These are phyloP conservation scores for Euphorbia celastroides DNA, from an alignment of 441 rosid genomes.

Conservation along the genomic window DNA sequence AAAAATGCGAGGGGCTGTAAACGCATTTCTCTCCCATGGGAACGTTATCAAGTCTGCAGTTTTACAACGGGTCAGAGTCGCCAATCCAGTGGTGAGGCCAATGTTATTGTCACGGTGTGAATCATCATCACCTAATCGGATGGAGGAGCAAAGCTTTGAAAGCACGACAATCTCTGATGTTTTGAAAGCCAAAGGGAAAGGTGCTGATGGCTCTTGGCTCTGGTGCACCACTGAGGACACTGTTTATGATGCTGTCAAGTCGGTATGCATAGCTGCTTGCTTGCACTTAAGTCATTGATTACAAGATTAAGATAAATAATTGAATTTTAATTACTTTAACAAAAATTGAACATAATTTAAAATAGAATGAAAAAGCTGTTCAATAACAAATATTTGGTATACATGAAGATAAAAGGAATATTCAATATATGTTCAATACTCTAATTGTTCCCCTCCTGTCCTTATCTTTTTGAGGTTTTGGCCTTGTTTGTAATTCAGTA, in stretches of 20 bases:
- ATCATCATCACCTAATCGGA: slow-evolving; percentile 53
- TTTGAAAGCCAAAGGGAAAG: slow-evolving; percentile 71
- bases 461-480: neutral
- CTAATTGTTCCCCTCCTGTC: too few species aligned
- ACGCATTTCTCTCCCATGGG: slow-evolving; percentile 43
- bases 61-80: slow-evolving; percentile 53
- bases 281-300: too few species aligned
- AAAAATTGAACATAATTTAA: too few species aligned
- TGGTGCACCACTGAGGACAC: slow-evolving; percentile 92
- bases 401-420: too few species aligned
- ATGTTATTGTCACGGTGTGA: slow-evolving; percentile 43
- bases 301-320: too few species aligned
- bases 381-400: too few species aligned
- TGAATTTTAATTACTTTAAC: too few species aligned
- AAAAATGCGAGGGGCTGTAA: slow-evolving; percentile 62
- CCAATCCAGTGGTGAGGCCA: slow-evolving; percentile 49
- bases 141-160: slow-evolving; percentile 89
- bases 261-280: slow-evolving; percentile 39
- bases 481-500: slow-evolving; percentile 1
- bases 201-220: slow-evolving; percentile 96
- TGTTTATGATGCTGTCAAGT: slow-evolving; percentile 89
- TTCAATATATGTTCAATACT: too few species aligned
- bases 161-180: slow-evolving; percentile 78
- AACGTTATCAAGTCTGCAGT: slow-evolving; percentile 46
- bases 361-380: too few species aligned